These are phyloP conservation scores for Trametes elegans DNA, from an alignment of 768 basidiomycete species.

Conservation along the genomic window DNA sequence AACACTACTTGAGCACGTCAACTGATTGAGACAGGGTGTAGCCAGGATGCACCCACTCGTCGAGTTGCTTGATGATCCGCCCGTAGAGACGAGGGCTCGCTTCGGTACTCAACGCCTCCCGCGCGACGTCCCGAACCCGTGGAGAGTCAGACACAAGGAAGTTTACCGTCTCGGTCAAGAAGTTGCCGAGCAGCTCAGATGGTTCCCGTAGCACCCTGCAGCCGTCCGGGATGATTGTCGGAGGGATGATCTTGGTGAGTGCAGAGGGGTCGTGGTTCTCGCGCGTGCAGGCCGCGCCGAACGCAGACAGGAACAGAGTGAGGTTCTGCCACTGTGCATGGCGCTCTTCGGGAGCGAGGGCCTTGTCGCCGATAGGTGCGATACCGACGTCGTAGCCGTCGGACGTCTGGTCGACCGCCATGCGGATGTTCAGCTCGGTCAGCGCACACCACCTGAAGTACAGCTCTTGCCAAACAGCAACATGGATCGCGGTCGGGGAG, in stretches of 20 bases:
- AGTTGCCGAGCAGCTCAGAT: conserved; percentile 55
- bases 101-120: conserved; percentile 79
- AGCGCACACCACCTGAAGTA: conserved; percentile 73
- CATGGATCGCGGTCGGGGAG: conserved; percentile 61
- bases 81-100: conserved; percentile 68
- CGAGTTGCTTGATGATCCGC: conserved; percentile 66
- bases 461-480: conserved; percentile 82
- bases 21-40: neutral
- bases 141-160: conserved; percentile 62
- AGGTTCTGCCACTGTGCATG: conserved; percentile 85
- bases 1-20: conserved; percentile 35
- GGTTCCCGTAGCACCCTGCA: conserved; percentile 65
- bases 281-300: conserved; percentile 63
- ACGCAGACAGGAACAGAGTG: conserved; percentile 71
- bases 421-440: conserved; percentile 53
- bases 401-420: conserved; percentile 29
- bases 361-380: conserved; percentile 36
- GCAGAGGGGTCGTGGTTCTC: conserved; percentile 51
- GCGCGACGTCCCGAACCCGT: conserved; percentile 72
- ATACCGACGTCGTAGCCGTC: conserved; percentile 28
- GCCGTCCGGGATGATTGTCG: conserved; percentile 63
- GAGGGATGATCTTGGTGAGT: conserved; percentile 53
- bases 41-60: conserved; percentile 54
- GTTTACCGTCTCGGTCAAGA: conserved; percentile 67
- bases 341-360: conserved; percentile 53